Evolutionary conservation across 805 yeast genomes (phyloP), one percentile per base, ranked within the genome.

Genomic region (Cyberlindnera mrakii): DNA sequence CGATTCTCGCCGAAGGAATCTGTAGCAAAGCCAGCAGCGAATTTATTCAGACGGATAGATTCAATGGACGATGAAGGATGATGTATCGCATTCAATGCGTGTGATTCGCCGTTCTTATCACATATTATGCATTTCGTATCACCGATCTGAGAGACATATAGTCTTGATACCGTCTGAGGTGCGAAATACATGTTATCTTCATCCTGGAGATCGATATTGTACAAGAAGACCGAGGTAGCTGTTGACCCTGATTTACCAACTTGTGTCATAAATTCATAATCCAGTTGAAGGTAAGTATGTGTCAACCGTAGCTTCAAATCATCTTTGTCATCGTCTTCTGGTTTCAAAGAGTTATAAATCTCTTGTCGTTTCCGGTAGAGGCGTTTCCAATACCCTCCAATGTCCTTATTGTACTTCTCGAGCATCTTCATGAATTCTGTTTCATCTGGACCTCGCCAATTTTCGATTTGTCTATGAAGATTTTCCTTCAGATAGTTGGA

Each of bases 1-100:
- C 98, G 61, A 57, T 85, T 87, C 56, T 89, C 95, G 6, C 99
- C 99, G 67, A 90, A 91, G 3, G 96, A 83, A 60, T 91, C 98
- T 6, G 85, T 80, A 57, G 83, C 76, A 45, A 82, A 69, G 32
- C 78, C 79, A 6, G 83, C 71, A 17, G 81, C 69, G 53, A 72
- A 84, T 48, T 77, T 75, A 23, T 84, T 71, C 35, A 93, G 66
- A 46, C 99, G 68, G 40, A 77, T 68, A 2, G 85, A 74, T 63
- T 93, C 99, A 10, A 77, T 68, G 1, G 88, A 83, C 38, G 89
- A 82, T 0, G 86, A 76, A 2, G 97, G 96, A 63, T 91, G 96
- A 62, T 93, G 99, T 30, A 80, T 76, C 31, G 76, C 71, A 1
- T 96, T 86, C 40, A 93, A 66, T 16, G 86, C 71, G 52, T 82